A percentile compares a stretch with the other conserved stretches of the same genome.
phyloP scores from a whole-genome alignment of 2,329 filamentous ascomycete genomes.

The Cladosporium phlei region DNA sequence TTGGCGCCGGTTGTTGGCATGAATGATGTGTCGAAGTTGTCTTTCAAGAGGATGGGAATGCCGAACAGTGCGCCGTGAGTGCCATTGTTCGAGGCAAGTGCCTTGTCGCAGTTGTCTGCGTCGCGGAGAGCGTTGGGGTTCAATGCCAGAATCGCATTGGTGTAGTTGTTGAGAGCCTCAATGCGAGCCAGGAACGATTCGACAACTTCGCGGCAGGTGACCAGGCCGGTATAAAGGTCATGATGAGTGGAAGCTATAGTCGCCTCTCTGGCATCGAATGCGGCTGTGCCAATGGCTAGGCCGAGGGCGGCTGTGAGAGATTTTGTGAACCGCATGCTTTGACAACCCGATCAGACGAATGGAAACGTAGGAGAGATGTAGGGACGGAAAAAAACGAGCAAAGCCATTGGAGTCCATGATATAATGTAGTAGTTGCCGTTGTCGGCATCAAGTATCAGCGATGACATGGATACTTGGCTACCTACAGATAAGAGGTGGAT shows the following conservation, averaged over 20 bases:
- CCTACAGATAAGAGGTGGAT: constrained; percentile 7
- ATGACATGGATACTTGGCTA: constrained; percentile 2
- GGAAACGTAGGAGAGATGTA: no score
- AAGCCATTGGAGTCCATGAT: background rate
- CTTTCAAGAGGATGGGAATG: constrained; percentile 59
- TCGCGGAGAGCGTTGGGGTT: constrained; percentile 45
- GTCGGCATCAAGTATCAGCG: constrained; percentile 2
- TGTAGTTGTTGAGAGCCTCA: constrained; percentile 50
- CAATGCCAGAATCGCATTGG: constrained; percentile 55
- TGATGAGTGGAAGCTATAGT: constrained; percentile 55
- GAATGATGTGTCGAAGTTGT: constrained; percentile 56
- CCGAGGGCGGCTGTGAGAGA: no score
- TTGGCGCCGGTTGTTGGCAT: constrained; percentile 57
- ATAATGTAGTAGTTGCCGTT: background rate
- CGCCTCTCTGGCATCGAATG: constrained; percentile 53
- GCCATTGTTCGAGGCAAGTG: constrained; percentile 45
- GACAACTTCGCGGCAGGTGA: constrained; percentile 53
- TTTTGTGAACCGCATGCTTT: no score
- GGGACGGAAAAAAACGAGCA: no score
- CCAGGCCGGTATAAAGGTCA: constrained; percentile 48
- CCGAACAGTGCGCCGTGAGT: constrained; percentile 52
- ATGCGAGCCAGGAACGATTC: constrained; percentile 55
- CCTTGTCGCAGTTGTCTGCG: constrained; percentile 49
- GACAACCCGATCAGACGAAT: no score
- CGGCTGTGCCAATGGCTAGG: no score